Evolutionary conservation across 1,139 yeast genomes (phyloP).

Genomic region (Nakaseomyces glabratus): DNA sequence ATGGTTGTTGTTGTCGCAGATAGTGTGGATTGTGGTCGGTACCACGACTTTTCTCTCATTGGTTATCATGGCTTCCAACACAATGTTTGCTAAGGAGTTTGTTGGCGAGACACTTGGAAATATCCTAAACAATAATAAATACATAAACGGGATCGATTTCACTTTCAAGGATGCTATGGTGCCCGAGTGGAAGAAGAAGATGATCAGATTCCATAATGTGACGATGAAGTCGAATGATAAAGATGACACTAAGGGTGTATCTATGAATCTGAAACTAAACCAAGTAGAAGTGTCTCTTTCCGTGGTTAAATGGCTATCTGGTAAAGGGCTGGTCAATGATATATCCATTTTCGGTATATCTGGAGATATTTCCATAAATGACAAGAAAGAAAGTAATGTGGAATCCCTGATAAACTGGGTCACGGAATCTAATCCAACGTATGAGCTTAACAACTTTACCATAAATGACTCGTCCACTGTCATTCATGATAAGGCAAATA

Average conservation of each 20-base stretch:
- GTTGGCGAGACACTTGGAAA: conserved; percentile 32
- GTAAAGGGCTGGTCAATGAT: conserved; percentile 56
- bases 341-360: conserved; percentile 53
- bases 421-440: conserved; percentile 33
- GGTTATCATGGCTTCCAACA: conserved; percentile 40
- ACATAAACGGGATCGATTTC: conserved; percentile 34
- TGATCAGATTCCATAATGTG: conserved; percentile 50
- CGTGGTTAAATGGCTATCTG: conserved; percentile 60
- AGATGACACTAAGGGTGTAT: conserved; percentile 14
- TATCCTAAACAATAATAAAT: conserved; percentile 25
- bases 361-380: conserved; percentile 36
- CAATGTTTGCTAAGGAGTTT: conserved; percentile 34
- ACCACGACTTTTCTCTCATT: conserved; percentile 57
- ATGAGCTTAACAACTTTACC: conserved; percentile 44
- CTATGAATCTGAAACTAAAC: conserved; percentile 38
- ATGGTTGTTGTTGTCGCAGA: conserved; percentile 29
- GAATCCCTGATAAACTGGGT: conserved; percentile 6
- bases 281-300: conserved; percentile 51
- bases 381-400: conserved; percentile 32
- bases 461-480: conserved; percentile 49
- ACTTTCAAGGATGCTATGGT: conserved; percentile 38
- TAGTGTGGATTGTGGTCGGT: conserved; percentile 46
- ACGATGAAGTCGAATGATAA: conserved; percentile 32
- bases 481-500: conserved; percentile 31
- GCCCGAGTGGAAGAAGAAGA: conserved; percentile 47